Conservation (phyloP, 2,329 filamentous ascomycete genomes). For the Colletotrichum sp. region DNA sequence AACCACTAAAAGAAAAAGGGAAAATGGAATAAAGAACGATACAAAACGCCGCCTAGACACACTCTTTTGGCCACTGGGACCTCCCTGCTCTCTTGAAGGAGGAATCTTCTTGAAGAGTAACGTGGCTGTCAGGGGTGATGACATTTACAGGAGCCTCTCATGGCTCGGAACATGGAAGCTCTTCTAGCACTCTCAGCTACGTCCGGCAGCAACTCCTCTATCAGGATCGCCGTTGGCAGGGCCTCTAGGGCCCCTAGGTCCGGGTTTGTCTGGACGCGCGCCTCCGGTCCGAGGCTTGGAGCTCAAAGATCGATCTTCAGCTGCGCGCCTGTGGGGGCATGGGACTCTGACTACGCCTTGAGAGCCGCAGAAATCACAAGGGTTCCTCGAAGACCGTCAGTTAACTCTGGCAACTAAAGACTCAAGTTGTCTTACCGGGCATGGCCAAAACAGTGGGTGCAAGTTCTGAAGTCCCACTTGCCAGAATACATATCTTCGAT, state of each 20-base stretch:
- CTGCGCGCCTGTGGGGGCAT: background rate
- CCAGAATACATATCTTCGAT: conserved; percentile 15
- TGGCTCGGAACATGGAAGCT: background rate
- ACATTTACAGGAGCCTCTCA: background rate
- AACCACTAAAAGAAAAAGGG: background rate
- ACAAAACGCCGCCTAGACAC: background rate
- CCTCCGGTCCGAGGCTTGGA: background rate
- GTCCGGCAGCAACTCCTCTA: conserved; percentile 1
- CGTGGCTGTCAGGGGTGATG: background rate
- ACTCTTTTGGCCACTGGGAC: background rate
- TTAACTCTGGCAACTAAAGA: background rate
- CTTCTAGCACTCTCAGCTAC: background rate
- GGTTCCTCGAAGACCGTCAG: background rate
- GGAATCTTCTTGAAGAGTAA: background rate
- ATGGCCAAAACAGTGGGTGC: conserved; percentile 8
- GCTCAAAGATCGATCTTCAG: background rate
- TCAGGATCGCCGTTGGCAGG: background rate
- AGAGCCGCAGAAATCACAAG: conserved; percentile 8
- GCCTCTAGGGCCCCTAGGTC: background rate
- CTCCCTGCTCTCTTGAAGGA: background rate
- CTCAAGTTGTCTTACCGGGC: background rate
- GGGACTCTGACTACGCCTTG: conserved; percentile 15
- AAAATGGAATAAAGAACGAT: background rate
- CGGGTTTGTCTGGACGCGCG: background rate
- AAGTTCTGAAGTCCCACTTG: conserved; percentile 18